Base-by-base conservation (phyloP, 306 rosid species). In the Pterocarpus macrocarpus region DNA sequence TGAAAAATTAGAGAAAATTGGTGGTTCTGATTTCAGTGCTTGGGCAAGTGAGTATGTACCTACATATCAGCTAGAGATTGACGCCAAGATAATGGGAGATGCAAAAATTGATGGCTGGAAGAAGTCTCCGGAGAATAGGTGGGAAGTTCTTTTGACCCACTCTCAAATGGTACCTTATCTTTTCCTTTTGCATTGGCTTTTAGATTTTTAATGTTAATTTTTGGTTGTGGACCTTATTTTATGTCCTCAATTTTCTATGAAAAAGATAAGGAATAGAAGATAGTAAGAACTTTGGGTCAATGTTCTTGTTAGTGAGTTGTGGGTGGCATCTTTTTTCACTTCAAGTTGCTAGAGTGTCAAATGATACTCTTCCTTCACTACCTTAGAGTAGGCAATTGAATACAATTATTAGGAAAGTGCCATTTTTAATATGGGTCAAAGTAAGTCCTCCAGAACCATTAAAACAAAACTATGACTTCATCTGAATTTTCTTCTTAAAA, bases 61-160 rank as follows among this genome's bases (percentile, higher is more conserved):
- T 49, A 89, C 90, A 15, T 93, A 91, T 84, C 85, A 83, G 87
- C 87, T 95, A 84, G 92, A 95, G 77, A 83, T 95, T 83, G 94
- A 95, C 69, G 59, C 88, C 75, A 80, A 80, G 75, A 71, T 53
- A 83, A 82, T 83, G 53, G 81, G 75, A 57, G 86, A 77, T 78
- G 88, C 89, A 61, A 89, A 89, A 76, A 86, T 91, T 83, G 90
- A 90, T 55, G 99, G 97, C 65, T 90, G 95, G 97, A 90, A 90
- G 77, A 86, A 85, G 82, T 87, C 90, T 80, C 68, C 82, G 30
- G 90, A 86, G 72, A 89, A 89, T 87, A 85, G 75, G 85, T 90
- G 93, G 97, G 99, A 93, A 85, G 95, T 90, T 67, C 88, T 91
- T 85, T 87, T 91, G 89, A 93, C 99, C 76, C 97, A 95, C 92